These are phyloP conservation scores for Moesziomyces aphidis DNA, from an alignment of 1,284 basidiomycete species.

Conservation along the genomic window DNA sequence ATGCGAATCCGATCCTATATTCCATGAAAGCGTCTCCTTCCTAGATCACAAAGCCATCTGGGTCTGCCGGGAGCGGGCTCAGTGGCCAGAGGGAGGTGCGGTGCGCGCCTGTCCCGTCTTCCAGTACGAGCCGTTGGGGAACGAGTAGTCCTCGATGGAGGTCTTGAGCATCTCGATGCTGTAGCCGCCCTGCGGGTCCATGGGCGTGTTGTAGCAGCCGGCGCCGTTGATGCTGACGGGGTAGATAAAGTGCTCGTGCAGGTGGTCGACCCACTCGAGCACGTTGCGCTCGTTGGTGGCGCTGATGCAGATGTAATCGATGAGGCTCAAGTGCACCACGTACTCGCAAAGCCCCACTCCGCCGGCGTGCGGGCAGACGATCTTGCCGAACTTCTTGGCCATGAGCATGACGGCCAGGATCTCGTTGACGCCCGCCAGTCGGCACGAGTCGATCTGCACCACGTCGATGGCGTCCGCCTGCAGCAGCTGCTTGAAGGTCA, in stretches of 20 bases:
- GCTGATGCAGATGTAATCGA: conserved; percentile 91
- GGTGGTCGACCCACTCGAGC: conserved; percentile 79
- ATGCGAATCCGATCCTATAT: conserved; percentile 2
- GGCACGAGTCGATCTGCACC: conserved; percentile 94
- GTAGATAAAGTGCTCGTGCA: conserved; percentile 91
- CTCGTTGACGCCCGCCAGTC: conserved; percentile 91
- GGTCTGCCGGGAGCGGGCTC: background rate
- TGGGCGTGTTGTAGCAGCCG: conserved; percentile 86
- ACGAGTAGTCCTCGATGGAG: conserved; percentile 68
- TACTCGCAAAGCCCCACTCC: conserved; percentile 96
- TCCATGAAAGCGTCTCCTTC: too few relatives aligned
- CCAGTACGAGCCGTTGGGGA: conserved; percentile 70
- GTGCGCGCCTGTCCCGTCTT: conserved; percentile 40
- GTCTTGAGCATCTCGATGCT: conserved; percentile 69
- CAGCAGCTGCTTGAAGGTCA: conserved; percentile 96
- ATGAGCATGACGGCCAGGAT: conserved; percentile 91
- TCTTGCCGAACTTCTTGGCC: conserved; percentile 79
- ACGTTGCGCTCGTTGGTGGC: conserved; percentile 94
- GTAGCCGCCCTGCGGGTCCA: conserved; percentile 70
- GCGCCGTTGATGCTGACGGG: conserved; percentile 87
- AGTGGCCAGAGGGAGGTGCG: conserved; percentile 44
- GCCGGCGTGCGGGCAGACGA: conserved; percentile 89
- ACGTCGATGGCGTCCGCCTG: conserved; percentile 94
- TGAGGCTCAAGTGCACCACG: conserved; percentile 75
- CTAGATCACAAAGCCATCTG: too few relatives aligned